phyloP scores from a whole-genome alignment of 495 filamentous ascomycete genomes.

The Staphylotrichum tortipilum region DNA sequence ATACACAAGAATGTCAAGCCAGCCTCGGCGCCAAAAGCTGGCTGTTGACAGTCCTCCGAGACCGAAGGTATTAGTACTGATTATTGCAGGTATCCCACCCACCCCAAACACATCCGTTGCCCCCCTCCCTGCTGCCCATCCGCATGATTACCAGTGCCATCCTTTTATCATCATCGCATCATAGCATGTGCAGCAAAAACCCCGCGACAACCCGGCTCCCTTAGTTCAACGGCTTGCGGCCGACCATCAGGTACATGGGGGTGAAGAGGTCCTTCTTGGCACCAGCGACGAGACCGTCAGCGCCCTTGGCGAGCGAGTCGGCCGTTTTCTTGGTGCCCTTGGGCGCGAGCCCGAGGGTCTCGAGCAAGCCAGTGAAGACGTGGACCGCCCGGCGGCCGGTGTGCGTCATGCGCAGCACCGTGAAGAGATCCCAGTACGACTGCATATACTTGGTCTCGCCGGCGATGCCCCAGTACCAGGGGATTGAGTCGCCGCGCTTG shows the following conservation, averaged over 20 bases:
- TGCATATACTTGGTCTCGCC: slow-evolving; percentile 73
- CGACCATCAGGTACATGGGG: slow-evolving; percentile 98
- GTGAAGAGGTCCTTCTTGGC: slow-evolving; percentile 92
- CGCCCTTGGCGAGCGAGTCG: slow-evolving; percentile 73
- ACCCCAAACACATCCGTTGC: neutral
- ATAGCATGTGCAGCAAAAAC: slow-evolving; percentile 13
- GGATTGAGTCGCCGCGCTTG: slow-evolving; percentile 63
- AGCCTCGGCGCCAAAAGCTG: neutral
- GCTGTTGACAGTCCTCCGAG: neutral
- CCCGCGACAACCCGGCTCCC: neutral
- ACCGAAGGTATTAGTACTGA: slow-evolving; percentile 5
- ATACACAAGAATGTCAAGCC: neutral
- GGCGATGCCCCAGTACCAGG: slow-evolving; percentile 94
- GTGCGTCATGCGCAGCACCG: slow-evolving; percentile 86
- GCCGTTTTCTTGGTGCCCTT: slow-evolving; percentile 91
- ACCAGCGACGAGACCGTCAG: slow-evolving; percentile 82
- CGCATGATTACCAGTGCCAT: slow-evolving; percentile 17
- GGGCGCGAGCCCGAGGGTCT: slow-evolving; percentile 68
- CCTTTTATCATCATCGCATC: slow-evolving; percentile 14
- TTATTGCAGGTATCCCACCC: no score
- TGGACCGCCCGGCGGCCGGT: slow-evolving; percentile 68
- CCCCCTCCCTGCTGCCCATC: no score
- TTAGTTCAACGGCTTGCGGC: slow-evolving; percentile 64
- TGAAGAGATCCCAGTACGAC: slow-evolving; percentile 69
- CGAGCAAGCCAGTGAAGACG: slow-evolving; percentile 68